Conservation (phyloP, 23 red algal species). For the Gracilaria caudata region DNA sequence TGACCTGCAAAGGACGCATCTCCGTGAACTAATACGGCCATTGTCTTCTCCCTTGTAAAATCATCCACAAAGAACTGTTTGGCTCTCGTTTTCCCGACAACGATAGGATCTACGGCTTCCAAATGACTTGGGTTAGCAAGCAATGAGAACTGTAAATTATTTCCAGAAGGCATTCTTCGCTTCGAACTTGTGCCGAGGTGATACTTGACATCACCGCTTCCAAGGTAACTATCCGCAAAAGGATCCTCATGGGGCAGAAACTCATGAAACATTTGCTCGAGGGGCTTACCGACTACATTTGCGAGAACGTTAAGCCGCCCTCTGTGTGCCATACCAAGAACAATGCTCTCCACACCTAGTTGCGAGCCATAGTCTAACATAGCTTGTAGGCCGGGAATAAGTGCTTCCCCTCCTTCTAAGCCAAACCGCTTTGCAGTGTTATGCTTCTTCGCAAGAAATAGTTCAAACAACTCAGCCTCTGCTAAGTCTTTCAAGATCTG, state of each 20-base stretch:
- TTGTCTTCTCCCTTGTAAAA: slow-evolving; percentile 73
- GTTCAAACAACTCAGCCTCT: slow-evolving; percentile 95
- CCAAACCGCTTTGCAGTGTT: slow-evolving; percentile 98
- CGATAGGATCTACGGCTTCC: slow-evolving; percentile 98
- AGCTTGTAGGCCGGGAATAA: slow-evolving; percentile 95
- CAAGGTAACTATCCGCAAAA: slow-evolving; percentile 86
- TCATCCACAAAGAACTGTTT: slow-evolving; percentile 99
- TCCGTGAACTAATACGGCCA: slow-evolving; percentile 94
- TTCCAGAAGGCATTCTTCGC: slow-evolving; percentile 74
- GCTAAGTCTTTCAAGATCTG: slow-evolving; percentile 79
- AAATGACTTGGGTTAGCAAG: slow-evolving; percentile 97
- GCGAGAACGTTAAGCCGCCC: slow-evolving; percentile 97
- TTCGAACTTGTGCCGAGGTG: slow-evolving; percentile 89
- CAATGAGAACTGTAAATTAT: slow-evolving; percentile 87
- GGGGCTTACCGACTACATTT: slow-evolving; percentile 82
- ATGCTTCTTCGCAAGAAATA: slow-evolving; percentile 89
- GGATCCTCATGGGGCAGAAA: slow-evolving; percentile 95
- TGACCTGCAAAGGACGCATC: slow-evolving; percentile 99
- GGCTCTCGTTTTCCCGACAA: slow-evolving; percentile 96
- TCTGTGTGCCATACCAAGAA: slow-evolving; percentile 97
- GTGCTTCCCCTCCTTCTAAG: slow-evolving; percentile 90
- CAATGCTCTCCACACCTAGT: slow-evolving; percentile 91
- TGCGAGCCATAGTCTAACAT: slow-evolving; percentile 89
- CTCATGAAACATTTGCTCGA: slow-evolving; percentile 99
- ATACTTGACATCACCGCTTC: slow-evolving; percentile 99